Evolutionary conservation across 768 basidiomycete genomes (phyloP).

Genomic region (Psilocybe cyanescens): DNA sequence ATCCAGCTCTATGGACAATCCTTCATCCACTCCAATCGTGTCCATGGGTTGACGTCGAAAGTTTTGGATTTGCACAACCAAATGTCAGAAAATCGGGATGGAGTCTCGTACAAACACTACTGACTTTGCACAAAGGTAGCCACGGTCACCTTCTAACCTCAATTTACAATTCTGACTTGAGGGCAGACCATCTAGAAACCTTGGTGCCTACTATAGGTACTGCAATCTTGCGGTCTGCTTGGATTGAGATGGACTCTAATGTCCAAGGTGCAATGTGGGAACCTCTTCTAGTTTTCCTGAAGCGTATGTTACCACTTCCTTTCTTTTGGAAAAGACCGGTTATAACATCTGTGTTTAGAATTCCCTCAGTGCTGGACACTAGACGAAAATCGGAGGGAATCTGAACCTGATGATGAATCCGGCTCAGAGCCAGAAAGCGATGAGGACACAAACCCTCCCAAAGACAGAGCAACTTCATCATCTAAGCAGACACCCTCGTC

Average conservation of each 20-base stretch:
- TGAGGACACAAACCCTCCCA: conserved; percentile 28
- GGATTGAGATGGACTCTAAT: conserved; percentile 68
- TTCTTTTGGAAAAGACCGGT: background rate
- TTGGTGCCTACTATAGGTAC: conserved; percentile 52
- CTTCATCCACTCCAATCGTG: conserved; percentile 47
- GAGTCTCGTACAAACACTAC: conserved; percentile 50
- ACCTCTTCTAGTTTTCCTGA: conserved; percentile 71
- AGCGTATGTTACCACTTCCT: conserved; percentile 46
- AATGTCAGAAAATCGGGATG: conserved; percentile 76
- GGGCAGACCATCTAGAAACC: conserved; percentile 26
- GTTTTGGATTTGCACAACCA: conserved; percentile 70
- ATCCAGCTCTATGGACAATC: conserved; percentile 63
- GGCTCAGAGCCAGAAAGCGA: conserved; percentile 41
- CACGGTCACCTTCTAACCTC: background rate
- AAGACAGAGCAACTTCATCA: background rate
- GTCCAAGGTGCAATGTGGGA: conserved; percentile 75
- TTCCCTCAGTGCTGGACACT: conserved; percentile 69
- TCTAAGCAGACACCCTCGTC: conserved; percentile 26
- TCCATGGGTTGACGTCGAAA: conserved; percentile 45
- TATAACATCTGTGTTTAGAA: conserved; percentile 41
- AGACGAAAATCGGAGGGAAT: conserved; percentile 31
- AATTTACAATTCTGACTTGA: background rate
- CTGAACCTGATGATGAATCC: conserved; percentile 37
- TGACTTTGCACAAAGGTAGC: conserved; percentile 52
- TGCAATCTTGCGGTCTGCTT: conserved; percentile 67